These are phyloP conservation scores for Wallemia ichthyophaga DNA, from an alignment of 1,284 basidiomycete genomes.

Conservation along the genomic window DNA sequence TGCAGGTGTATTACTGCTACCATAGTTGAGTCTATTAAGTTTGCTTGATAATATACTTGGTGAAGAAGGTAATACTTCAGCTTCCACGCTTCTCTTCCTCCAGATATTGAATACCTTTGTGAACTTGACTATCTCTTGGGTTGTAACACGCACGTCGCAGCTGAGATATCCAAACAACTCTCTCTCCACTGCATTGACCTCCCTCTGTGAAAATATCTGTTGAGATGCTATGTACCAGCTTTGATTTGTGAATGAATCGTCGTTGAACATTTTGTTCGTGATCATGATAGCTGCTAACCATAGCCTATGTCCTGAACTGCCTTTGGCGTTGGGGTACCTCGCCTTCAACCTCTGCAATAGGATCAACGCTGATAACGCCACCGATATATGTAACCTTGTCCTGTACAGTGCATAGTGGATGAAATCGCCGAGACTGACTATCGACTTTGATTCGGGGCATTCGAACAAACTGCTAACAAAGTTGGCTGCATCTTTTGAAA, in stretches of 20 bases:
- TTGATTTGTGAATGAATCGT: conserved; percentile 15
- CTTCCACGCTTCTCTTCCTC: neutral
- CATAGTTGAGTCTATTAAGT: neutral
- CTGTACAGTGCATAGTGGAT: conserved; percentile 14
- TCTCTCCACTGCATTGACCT: conserved; percentile 16
- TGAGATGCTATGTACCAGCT: conserved; percentile 15
- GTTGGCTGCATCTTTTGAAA: neutral
- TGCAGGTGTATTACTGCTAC: neutral
- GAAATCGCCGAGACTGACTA: neutral
- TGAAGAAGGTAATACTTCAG: neutral
- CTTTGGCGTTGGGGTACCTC: conserved; percentile 13
- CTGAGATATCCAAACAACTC: conserved; percentile 10
- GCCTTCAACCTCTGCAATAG: conserved; percentile 13
- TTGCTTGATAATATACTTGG: neutral
- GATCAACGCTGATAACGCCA: conserved; percentile 13
- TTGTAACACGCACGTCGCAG: neutral
- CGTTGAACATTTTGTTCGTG: conserved; percentile 14
- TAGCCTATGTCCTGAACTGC: conserved; percentile 14
- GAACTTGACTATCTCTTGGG: neutral
- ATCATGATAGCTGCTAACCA: conserved; percentile 16
- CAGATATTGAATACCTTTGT: neutral
- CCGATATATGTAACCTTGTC: conserved; percentile 12
- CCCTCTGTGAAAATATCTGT: conserved; percentile 12
- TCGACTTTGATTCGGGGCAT: neutral
- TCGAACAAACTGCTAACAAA: neutral